Evolutionary conservation across 2,329 filamentous ascomycete genomes (phyloP), one percentile per base, ranked within the genome.

Genomic region (Colletotrichum tropicicola): DNA sequence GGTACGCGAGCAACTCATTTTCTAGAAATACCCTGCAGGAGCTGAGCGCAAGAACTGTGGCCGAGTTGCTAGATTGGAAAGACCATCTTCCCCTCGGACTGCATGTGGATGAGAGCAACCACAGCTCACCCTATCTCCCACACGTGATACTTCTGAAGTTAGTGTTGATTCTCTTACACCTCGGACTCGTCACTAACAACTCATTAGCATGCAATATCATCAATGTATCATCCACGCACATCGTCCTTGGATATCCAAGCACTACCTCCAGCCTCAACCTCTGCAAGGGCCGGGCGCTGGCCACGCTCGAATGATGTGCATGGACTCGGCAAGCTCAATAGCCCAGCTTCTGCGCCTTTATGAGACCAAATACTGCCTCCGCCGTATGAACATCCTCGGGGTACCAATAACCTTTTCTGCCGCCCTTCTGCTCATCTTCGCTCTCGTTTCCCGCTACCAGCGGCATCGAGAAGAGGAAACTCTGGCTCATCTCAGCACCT

Each of bases 211-310:
- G 51, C 37, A 54, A 3, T 54, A 54, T 17, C 25, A 41, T 21
- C 51, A 54, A 19, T 35, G 32, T 28, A 43, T 54, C 12, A 54
- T 54, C 8, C 51, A 54, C 12, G 35, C 51, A 17, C 51, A 54
- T 13, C 51, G 51, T 13, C 51, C 51, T 7, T 54, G 51, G 51
- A 43, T 54, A 23, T 54, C 51, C 27, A 54, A 54, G 3, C 23
- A 41, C 32, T 54, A 54, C 25, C 25, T 54, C 2, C 51, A 54
- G n/a, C 51, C 51, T 17, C 35, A 54, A 27, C 69, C 70, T 8
- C 69, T 66, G 2, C 65, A 67, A 17, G 70, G 70, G 4, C 68
- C 69, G 5, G 70, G 70, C 1, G 55, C 68, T 5, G 51, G 48
- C 4, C 69, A 70, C 21, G 69, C 70, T 4, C 68, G 51, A 2